Conservation (phyloP, 2,329 filamentous ascomycete species). For the Colletotrichum cordylinicola region DNA sequence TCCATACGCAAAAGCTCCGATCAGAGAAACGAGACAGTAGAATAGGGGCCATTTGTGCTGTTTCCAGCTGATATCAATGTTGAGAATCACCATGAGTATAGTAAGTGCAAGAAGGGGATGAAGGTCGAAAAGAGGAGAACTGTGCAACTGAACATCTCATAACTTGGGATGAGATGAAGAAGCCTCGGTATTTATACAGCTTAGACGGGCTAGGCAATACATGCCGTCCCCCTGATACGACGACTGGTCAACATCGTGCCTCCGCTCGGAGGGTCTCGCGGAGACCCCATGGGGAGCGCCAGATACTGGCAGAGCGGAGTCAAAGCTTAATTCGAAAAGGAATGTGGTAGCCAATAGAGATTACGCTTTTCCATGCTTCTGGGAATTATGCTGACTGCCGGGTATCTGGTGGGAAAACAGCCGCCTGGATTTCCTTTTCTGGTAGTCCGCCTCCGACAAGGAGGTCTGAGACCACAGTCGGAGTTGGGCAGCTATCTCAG, state of each 20-base stretch:
- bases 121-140: not conserved
- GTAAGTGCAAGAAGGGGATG: not conserved
- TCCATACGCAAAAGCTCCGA: not conserved
- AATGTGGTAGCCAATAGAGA: not conserved
- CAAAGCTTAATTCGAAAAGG: not conserved
- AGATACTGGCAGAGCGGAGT: not conserved
- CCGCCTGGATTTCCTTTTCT: not conserved
- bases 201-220: not conserved
- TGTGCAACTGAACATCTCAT: not conserved
- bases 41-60: not conserved
- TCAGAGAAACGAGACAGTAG: not conserved
- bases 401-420: not conserved
- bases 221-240: not conserved
- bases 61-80: not conserved
- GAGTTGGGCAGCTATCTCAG: not conserved
- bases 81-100: not conserved
- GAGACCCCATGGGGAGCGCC: not conserved
- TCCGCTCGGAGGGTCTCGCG: not conserved
- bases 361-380: not conserved
- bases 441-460: not conserved
- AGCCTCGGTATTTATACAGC: not conserved
- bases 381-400: not conserved
- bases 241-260: not conserved
- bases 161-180: not conserved
- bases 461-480: not conserved